Evolutionary conservation across 2,329 filamentous ascomycete species (phyloP), one percentile per base, ranked within the genome.

Genomic region (Xylaria arbuscula): DNA sequence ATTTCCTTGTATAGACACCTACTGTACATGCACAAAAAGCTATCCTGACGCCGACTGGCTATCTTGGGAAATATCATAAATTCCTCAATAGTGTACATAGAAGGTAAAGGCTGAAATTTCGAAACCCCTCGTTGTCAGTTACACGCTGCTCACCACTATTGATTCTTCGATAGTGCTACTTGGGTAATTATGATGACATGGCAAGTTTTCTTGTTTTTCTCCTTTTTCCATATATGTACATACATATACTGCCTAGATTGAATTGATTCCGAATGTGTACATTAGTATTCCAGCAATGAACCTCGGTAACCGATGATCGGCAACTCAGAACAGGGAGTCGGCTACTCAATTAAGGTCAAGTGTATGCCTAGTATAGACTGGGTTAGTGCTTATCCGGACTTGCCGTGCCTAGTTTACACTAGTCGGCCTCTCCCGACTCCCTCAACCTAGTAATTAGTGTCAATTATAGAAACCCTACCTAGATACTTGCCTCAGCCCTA

Each of bases 381-480:
- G 51, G 51, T 36, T 54, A 67, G 65, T 47, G 54, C 47, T 55
- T 54, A 22, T 59, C 22, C 60, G 38, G 54, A 55, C 50, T 17
- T 53, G 19, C 47, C 48, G 58, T 32, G 42, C 40, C 32, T 51
- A 24, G 36, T 38, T 9, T 19, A n/a, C n/a, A n/a, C n/a, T n/a
- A 47, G 28, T 53, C 64, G 47, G 47, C 38, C 62, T 54, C 51
- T 61, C 19, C 50, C 50, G 66, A 15, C 10, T 24, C 5, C 19
- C 36, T 19, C n/a, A 54, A 32, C 28, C 38, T n/a, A 32, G 55
- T 19, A 55, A 22, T 22, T 53, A 36, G 56, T 32, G 62, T 60
- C 56, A 64, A 64, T 56, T 51, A 64, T 68, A 65, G 66, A 66
- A 61, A 53, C 53, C 36, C 32, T 38, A 57, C n/a, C n/a, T n/a